phyloP scores from a whole-genome alignment of 2,329 filamentous ascomycete genomes.

The Xylaria sp. region DNA sequence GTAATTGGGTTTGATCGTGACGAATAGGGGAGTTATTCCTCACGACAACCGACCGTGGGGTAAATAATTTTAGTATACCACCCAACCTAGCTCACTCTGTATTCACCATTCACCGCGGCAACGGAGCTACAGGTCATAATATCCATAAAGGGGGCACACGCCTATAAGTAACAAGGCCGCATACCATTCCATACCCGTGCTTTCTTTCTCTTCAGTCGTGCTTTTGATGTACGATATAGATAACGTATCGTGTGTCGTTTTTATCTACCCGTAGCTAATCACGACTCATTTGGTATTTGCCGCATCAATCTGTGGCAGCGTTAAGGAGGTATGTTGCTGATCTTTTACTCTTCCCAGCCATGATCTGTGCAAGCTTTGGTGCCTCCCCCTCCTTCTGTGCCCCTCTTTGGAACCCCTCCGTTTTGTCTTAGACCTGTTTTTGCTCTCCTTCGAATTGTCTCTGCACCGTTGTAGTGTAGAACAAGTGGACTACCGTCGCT shows the following conservation, averaged over 20 bases:
- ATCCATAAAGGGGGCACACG: conserved; percentile 16
- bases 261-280: background rate
- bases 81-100: background rate
- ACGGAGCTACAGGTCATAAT: conserved; percentile 3
- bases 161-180: background rate
- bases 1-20: conserved; percentile 23
- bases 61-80: conserved; percentile 7
- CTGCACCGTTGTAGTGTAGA: conserved; percentile 18
- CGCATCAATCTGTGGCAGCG: conserved; percentile 19
- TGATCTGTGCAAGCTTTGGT: conserved; percentile 32
- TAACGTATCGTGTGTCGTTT: background rate
- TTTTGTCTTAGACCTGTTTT: conserved; percentile 7
- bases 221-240: background rate
- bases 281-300: background rate
- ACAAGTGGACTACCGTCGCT: background rate
- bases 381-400: conserved; percentile 21
- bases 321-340: conserved; percentile 44
- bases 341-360: conserved; percentile 34
- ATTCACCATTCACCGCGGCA: conserved; percentile 32
- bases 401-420: conserved; percentile 31
- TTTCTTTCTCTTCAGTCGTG: background rate
- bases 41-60: conserved; percentile 15
- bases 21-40: conserved; percentile 5
- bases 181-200: background rate
- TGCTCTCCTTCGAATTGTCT: background rate